These are phyloP conservation scores for Darksidea phi DNA, from an alignment of 495 filamentous ascomycete species.

Conservation along the genomic window DNA sequence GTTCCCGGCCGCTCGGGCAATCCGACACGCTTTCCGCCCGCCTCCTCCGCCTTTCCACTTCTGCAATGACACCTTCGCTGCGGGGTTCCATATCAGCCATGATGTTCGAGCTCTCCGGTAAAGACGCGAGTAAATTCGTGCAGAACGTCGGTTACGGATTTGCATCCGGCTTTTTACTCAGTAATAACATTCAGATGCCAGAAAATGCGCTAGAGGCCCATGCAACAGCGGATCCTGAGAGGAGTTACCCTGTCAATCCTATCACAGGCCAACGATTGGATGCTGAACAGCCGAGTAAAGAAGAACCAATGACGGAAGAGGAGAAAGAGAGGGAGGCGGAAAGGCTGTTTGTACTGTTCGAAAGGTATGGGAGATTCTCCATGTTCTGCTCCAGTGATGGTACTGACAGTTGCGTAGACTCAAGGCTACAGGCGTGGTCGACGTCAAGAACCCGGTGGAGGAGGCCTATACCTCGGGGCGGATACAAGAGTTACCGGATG, in stretches of 20 bases:
- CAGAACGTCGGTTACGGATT: constrained; percentile 70
- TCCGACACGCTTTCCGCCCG: constrained; percentile 71
- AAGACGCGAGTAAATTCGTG: constrained; percentile 43
- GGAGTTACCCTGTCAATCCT: constrained; percentile 65
- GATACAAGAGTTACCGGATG: constrained; percentile 64
- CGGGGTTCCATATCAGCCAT: constrained; percentile 74
- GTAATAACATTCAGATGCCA: constrained; percentile 74
- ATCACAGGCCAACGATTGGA: constrained; percentile 85
- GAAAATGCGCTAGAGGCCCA: constrained; percentile 61
- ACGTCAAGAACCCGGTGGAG: constrained; percentile 80
- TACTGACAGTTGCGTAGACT: constrained; percentile 52
- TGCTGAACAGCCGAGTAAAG: constrained; percentile 57
- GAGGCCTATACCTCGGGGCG: constrained; percentile 73
- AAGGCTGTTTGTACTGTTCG: constrained; percentile 89
- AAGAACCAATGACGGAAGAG: constrained; percentile 77
- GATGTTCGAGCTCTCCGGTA: constrained; percentile 82
- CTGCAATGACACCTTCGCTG: constrained; percentile 64
- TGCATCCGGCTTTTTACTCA: constrained; percentile 83
- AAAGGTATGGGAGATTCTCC: constrained; percentile 59
- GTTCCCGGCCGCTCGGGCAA: constrained; percentile 74
- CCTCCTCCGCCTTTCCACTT: constrained; percentile 77
- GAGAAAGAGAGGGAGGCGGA: constrained; percentile 95
- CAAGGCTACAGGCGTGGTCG: constrained; percentile 77
- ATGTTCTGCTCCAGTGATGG: background rate
- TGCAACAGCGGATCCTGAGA: constrained; percentile 43